Evolutionary conservation across 768 basidiomycete species (phyloP).

Genomic region (Rhizopogon vesiculosus): DNA sequence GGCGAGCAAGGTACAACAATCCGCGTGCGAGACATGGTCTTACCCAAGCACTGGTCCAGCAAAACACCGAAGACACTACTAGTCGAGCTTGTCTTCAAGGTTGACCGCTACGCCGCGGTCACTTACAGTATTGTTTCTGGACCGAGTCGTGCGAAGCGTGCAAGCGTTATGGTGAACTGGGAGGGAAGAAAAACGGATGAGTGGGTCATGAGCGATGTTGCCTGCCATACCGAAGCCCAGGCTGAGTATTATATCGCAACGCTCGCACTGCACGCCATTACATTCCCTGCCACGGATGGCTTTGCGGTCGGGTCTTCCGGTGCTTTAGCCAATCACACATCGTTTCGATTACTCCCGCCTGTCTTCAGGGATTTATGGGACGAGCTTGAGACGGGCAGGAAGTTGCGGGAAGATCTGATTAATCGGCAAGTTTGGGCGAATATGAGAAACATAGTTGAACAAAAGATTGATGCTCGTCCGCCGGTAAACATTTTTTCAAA

Average conservation of each 20-base stretch:
- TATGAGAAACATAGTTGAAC: conserved; percentile 56
- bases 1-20: conserved; percentile 51
- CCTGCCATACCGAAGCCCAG: conserved; percentile 71
- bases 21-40: conserved; percentile 62
- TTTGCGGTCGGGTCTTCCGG: conserved; percentile 51
- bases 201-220: conserved; percentile 83
- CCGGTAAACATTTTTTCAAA: conserved; percentile 33
- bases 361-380: conserved; percentile 90
- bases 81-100: conserved; percentile 59
- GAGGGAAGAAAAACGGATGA: conserved; percentile 50
- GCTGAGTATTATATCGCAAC: conserved; percentile 91
- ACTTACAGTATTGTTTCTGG: conserved; percentile 64
- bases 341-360: conserved; percentile 76
- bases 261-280: conserved; percentile 76
- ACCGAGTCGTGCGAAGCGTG: conserved; percentile 70
- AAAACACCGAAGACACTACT: conserved; percentile 76
- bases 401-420: conserved; percentile 49
- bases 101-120: conserved; percentile 72
- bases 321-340: conserved; percentile 49
- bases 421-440: conserved; percentile 73
- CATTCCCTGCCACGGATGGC: conserved; percentile 57
- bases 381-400: conserved; percentile 69
- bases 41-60: conserved; percentile 82
- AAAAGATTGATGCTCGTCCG: conserved; percentile 42
- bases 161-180: conserved; percentile 72